Percentiles rank a stretch among this genome's conserved stretches.
These are phyloP conservation scores for Blastomyces emzantsi DNA, from an alignment of 2,329 filamentous ascomycete genomes.

Conservation along the genomic window DNA sequence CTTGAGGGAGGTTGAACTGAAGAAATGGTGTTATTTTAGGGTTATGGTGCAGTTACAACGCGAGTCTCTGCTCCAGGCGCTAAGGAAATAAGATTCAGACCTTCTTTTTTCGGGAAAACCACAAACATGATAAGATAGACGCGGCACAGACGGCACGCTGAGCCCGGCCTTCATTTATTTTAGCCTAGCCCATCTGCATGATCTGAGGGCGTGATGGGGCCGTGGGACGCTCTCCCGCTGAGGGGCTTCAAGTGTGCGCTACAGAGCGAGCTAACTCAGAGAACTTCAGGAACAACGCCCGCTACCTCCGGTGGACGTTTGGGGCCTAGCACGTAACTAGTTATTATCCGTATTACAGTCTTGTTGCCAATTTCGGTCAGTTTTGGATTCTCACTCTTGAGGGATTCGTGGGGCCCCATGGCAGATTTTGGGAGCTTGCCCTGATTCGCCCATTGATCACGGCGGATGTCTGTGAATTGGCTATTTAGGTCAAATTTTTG, in stretches of 20 bases:
- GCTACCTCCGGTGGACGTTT: background rate
- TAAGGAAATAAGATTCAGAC: background rate
- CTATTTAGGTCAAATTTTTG: background rate
- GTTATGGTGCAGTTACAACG: background rate
- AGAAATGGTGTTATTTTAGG: background rate
- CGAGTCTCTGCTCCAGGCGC: background rate
- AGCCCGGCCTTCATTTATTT: background rate
- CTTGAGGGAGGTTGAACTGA: background rate
- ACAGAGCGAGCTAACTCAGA: background rate
- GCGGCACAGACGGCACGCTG: background rate
- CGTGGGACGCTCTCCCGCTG: background rate
- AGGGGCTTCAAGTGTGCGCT: background rate
- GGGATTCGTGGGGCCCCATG: too few relatives aligned
- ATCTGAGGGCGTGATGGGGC: background rate
- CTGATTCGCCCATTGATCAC: background rate
- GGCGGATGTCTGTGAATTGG: background rate
- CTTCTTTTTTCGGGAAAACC: background rate
- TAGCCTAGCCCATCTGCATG: background rate
- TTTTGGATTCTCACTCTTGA: too few relatives aligned
- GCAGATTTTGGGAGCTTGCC: too few relatives aligned
- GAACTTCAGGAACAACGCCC: background rate
- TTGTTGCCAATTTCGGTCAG: too few relatives aligned
- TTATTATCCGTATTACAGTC: background rate
- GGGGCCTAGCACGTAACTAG: background rate
- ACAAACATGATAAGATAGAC: background rate